phyloP scores from a whole-genome alignment of 106 monocot species.

The Dioscorea alata region DNA sequence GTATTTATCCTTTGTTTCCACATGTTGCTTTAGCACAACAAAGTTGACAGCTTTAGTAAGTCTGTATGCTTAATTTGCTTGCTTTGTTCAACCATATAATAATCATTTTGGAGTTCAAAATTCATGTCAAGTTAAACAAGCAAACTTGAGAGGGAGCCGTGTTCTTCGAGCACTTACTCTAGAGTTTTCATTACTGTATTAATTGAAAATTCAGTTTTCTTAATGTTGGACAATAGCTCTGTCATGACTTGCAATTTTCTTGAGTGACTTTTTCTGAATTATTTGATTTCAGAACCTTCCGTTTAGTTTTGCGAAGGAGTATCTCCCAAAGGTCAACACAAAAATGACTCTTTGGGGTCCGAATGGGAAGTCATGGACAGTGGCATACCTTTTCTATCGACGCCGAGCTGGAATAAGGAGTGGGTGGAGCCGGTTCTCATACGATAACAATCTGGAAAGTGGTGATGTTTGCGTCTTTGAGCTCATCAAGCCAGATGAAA shows the following conservation, averaged over 20 bases:
- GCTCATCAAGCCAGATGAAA: constrained; percentile 11
- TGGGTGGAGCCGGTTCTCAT: constrained; percentile 28
- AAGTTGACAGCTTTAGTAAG: neutral
- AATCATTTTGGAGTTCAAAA: neutral
- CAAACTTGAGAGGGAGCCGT: no score
- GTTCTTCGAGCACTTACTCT: no score
- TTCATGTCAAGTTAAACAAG: neutral
- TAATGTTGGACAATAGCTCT: neutral
- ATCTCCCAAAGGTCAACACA: constrained; percentile 16
- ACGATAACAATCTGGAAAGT: constrained; percentile 26
- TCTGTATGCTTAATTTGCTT: neutral
- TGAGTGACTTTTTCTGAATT: neutral
- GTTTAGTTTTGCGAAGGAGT: constrained; percentile 8
- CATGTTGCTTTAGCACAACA: neutral
- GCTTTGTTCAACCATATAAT: neutral
- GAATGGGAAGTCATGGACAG: constrained; percentile 16
- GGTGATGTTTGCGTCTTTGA: constrained; percentile 36
- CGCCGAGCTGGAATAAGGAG: constrained; percentile 11
- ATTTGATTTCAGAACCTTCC: constrained; percentile 15
- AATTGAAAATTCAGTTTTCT: neutral
- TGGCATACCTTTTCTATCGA: constrained; percentile 8
- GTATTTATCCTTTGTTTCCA: neutral
- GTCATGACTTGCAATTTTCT: neutral
- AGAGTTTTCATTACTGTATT: neutral
- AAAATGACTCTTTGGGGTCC: constrained; percentile 18